Percentiles rank a stretch among this genome's conserved stretches.
phyloP scores from a whole-genome alignment of 2,329 filamentous ascomycete species.

The Cordyceps farinosa region DNA sequence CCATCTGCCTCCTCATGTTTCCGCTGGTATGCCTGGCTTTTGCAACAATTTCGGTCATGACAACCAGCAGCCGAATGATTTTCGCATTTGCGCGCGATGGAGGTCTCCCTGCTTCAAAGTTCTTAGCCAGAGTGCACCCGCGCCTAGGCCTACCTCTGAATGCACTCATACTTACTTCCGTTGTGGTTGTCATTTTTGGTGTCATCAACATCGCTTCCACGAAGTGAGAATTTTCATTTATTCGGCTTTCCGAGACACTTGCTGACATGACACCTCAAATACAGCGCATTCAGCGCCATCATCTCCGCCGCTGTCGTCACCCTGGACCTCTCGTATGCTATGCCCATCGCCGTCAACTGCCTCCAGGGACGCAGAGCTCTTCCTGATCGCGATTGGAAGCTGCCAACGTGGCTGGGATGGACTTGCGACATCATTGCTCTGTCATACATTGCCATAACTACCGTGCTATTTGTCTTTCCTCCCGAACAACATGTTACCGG shows the following conservation, averaged over 20 bases:
- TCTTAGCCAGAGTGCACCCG: conserved; percentile 60
- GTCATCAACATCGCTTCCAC: conserved; percentile 65
- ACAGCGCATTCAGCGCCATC: conserved; percentile 66
- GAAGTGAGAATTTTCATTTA: conserved; percentile 24
- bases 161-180: conserved; percentile 57
- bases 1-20: conserved; percentile 64
- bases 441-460: conserved; percentile 62
- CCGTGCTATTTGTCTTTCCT: conserved; percentile 71
- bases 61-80: conserved; percentile 62
- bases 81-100: conserved; percentile 64
- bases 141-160: conserved; percentile 63
- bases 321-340: conserved; percentile 68
- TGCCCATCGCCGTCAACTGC: conserved; percentile 68
- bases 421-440: conserved; percentile 44
- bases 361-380: conserved; percentile 63
- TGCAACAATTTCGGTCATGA: conserved; percentile 61
- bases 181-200: conserved; percentile 63
- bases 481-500: conserved; percentile 61
- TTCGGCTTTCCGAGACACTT: background rate
- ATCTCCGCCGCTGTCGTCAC: conserved; percentile 68
- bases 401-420: conserved; percentile 37
- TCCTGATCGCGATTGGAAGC: conserved; percentile 44
- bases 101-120: conserved; percentile 58
- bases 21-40: conserved; percentile 62
- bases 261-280: background rate